Base-by-base conservation (phyloP, 106 monocot species). In the Platanthera guangdongensis region DNA sequence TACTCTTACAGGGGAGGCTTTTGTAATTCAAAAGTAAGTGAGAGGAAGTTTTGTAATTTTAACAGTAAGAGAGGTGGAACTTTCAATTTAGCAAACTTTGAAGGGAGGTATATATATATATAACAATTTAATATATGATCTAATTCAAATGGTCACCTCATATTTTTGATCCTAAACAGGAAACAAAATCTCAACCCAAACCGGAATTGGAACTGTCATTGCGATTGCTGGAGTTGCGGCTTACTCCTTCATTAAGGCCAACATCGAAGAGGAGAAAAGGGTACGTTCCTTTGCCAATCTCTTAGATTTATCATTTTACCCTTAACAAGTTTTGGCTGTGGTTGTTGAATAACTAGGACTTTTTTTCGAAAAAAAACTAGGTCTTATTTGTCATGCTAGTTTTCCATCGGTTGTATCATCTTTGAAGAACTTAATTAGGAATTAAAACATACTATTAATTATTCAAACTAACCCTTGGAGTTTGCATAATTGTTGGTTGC, bases 211-310 rank as follows among this genome's bases (percentile, higher is more conserved):
- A n/a, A 99, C 99, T 48, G 30, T 67, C 71, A 87, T 99, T 82
- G 99, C 99, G 9, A 99, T 94, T 87, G 89, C 83, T 47, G 99
- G 99, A 71, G 99, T 99, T 76, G 99, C 99, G 52, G 68, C 94
- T 50, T 99, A 99, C 82, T 99, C 99, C 51, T 90, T 85, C 79
- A 94, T 99, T 60, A 99, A 99, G 79, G 99, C 99, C 57, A 80
- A 90, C 86, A 90, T 99, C 50, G 94, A 94, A 76, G 99, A 99
- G 74, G 99, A 99, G 80, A 99, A 99, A 82, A 77, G 92, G 69
- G 99, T 99, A 82, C 80, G 94, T 60, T 28, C 1, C 13, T 51
- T 32, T 74, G 30, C 19, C 65, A 15, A 51, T 51, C 18, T 30
- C 25, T 5, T 52, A 15, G 6, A 71, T 18, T 28, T n/a, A 11